Conservation (phyloP, 768 basidiomycete species). For the Mycena vitilis region DNA sequence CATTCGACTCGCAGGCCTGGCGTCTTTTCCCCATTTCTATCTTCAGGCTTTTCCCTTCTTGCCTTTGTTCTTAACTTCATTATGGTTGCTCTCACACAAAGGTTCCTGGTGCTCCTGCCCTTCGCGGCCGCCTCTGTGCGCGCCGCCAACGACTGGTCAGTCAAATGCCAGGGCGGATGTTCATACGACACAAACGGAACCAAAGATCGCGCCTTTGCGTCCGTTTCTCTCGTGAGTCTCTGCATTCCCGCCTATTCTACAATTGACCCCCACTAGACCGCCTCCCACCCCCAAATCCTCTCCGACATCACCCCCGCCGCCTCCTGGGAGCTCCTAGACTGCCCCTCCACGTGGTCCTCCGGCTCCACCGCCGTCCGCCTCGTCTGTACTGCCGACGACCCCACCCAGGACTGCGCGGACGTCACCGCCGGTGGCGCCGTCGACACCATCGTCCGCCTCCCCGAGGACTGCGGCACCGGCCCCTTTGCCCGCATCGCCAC, state of each 20-base stretch:
- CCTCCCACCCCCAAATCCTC: slow-evolving; percentile 10
- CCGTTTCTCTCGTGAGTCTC: slow-evolving; percentile 12
- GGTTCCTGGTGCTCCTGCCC: slow-evolving; percentile 13
- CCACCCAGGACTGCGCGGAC: slow-evolving; percentile 12
- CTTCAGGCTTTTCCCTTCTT: slow-evolving; percentile 1
- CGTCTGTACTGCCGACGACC: slow-evolving; percentile 15
- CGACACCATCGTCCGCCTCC: slow-evolving; percentile 19
- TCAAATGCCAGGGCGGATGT: slow-evolving; percentile 15
- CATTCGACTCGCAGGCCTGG: slow-evolving; percentile 10
- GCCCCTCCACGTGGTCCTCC: slow-evolving; percentile 13
- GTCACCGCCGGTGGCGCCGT: slow-evolving; percentile 13
- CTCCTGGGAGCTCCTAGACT: slow-evolving; percentile 21
- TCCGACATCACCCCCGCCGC: slow-evolving; percentile 15
- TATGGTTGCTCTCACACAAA: slow-evolving; percentile 15
- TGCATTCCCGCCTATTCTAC: slow-evolving; percentile 5
- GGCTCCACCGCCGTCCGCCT: slow-evolving; percentile 17
- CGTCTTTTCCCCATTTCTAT: slow-evolving; percentile 12
- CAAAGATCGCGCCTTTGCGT: slow-evolving; percentile 14
- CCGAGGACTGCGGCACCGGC: slow-evolving; percentile 21
- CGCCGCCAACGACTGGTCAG: slow-evolving; percentile 19
- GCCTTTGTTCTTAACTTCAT: slow-evolving; percentile 9
- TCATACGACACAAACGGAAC: slow-evolving; percentile 24
- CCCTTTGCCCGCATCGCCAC: slow-evolving; percentile 15
- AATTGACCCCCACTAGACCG: slow-evolving; percentile 7
- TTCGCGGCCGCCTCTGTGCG: slow-evolving; percentile 11